phyloP scores from a whole-genome alignment of 2,329 filamentous ascomycete species.

The Ophioceras dolichostomum region DNA sequence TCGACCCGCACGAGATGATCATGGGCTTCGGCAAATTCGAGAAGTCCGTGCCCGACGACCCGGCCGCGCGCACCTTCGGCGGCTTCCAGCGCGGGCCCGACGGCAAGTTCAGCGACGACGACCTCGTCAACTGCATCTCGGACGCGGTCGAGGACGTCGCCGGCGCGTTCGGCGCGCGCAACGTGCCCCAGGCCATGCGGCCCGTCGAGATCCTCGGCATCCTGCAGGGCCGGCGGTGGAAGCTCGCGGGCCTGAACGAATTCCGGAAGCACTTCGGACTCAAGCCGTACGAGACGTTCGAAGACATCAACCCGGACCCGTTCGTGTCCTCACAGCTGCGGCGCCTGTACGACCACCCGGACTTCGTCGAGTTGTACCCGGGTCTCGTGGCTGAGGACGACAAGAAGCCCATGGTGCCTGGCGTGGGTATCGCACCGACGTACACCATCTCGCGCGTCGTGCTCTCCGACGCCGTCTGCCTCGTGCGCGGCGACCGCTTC shows the following conservation, averaged over 20 bases:
- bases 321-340: slow-evolving; percentile 53
- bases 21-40: slow-evolving; percentile 52
- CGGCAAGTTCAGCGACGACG: slow-evolving; percentile 63
- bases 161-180: slow-evolving; percentile 59
- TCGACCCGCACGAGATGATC: slow-evolving; percentile 50
- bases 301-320: slow-evolving; percentile 73
- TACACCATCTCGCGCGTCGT: slow-evolving; percentile 70
- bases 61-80: slow-evolving; percentile 55
- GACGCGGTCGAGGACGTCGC: slow-evolving; percentile 67
- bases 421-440: slow-evolving; percentile 62
- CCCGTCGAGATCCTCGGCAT: slow-evolving; percentile 74
- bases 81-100: slow-evolving; percentile 50
- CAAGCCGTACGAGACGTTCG: slow-evolving; percentile 63
- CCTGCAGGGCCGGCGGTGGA: slow-evolving; percentile 64
- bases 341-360: slow-evolving; percentile 64
- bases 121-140: slow-evolving; percentile 57
- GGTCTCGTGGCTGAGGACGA: slow-evolving; percentile 65
- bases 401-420: slow-evolving; percentile 61
- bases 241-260: slow-evolving; percentile 68
- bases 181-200: slow-evolving; percentile 62
- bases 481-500: slow-evolving; percentile 67
- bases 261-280: slow-evolving; percentile 75
- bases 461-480: slow-evolving; percentile 64
- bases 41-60: slow-evolving; percentile 48
- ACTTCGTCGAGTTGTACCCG: slow-evolving; percentile 70